Evolutionary conservation across 1,284 basidiomycete species (phyloP), one percentile per base, ranked within the genome.

Genomic region (Marasmius oreades): DNA sequence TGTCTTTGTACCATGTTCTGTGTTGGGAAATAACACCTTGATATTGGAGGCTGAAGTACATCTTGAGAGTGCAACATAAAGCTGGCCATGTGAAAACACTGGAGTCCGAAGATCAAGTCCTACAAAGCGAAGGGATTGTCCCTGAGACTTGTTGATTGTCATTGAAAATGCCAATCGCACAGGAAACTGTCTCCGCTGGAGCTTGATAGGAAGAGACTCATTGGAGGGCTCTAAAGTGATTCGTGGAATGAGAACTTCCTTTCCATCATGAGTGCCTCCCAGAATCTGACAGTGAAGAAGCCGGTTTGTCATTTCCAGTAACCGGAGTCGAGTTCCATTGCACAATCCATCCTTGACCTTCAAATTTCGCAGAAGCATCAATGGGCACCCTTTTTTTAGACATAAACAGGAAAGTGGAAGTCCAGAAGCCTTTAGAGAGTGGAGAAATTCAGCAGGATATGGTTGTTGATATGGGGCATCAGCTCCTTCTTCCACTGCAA

Each of bases 141-240:
- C 73, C 57, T 73, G 73, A 3, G 69, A 53, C 52, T 73, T 73
- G 61, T 74, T 74, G 57, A 74, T 71, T 0, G 70, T 67, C 66
- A 73, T 70, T 11, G 69, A 68, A 62, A 73, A 74, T 7, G 70
- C 69, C 0, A 72, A 55, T 2, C 56, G 51, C 1, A 73, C 62
- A n/a, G 71, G 71, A 55, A 73, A 73, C 59, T 73, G 70, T 0
- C 56, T 55, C 3, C 64, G 56, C 1, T n/a, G 26, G 10, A 64
- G 52, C 64, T 62, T 10, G 60, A 62, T 22, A 5, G 16, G 39
- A 42, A 14, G 16, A 4, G 12, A n/a, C 6, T n/a, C 39, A 42
- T 42, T 22, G 20, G 39, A 42, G 5, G 39, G 39, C 14, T 42
- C n/a, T 6, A 42, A n/a, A n/a, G 39, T 22, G n/a, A 42, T n/a